Evolutionary conservation across 2,329 filamentous ascomycete genomes (phyloP), one percentile per base, ranked within the genome.

Genomic region (Falciphora oryzae): DNA sequence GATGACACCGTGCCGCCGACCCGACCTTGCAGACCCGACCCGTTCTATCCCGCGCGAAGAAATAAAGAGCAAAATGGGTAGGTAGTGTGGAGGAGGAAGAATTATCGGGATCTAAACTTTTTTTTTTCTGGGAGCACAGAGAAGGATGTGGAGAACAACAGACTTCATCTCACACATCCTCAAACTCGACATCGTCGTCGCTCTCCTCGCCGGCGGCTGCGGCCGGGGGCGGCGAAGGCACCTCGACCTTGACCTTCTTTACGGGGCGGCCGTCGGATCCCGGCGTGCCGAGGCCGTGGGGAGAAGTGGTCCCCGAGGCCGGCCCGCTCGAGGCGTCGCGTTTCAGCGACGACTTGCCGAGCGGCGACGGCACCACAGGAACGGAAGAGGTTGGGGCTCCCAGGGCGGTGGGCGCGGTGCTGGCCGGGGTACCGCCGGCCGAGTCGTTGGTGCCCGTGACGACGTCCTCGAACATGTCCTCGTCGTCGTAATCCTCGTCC

Each of bases 221-320:
- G n/a, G 50, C 32, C 10, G 32, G 27, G 16, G 32, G 31, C 28
- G 28, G 59, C 25, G 64, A 65, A 67, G 78, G 75, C 66, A 78
- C 74, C 63, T 88, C 86, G 25, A 89, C 73, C 73, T 87, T 88
- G 59, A 85, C 80, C 67, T 84, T 84, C 77, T 91, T 91, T 13
- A 80, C 75, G 16, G 82, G 78, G 56, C 79, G 75, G 28, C 78
- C 78, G 65, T 83, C 83, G 1, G 73, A 69, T 57, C 70, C 66
- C 8, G 66, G 65, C 11, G 68, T 69, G 35, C 38, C 32, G 11
- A 63, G 65, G 31, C 62, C 65, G 63, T 58, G 69, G 58, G 59
- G 63, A 29, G 44, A 62, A 32, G 50, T 72, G 25, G 71, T 72
- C 14, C 31, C 58, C 27, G 58, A 58, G 62, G 71, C 61, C 11